phyloP scores from a whole-genome alignment of 2,329 filamentous ascomycete genomes.

The Teratosphaeriaceae sp. region DNA sequence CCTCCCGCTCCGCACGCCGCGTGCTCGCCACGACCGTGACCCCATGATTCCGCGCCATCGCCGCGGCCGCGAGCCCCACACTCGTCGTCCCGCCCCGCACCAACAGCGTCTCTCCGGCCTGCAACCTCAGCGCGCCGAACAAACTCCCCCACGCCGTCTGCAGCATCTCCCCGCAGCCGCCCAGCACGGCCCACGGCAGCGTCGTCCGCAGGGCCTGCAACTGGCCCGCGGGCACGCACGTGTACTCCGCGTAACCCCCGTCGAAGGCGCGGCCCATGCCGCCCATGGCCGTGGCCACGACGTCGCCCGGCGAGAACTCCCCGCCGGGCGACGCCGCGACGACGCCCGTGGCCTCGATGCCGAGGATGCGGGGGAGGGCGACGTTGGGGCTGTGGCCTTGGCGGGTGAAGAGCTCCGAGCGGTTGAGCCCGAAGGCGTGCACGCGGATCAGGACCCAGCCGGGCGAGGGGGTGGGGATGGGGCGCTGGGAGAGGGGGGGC shows the following conservation, averaged over 20 bases:
- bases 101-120: conserved; percentile 38
- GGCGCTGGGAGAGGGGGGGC: conserved; percentile 24
- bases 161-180: conserved; percentile 46
- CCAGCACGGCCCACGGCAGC: conserved; percentile 38
- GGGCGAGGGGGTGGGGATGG: conserved; percentile 33
- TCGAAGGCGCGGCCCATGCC: conserved; percentile 44
- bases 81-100: conserved; percentile 45
- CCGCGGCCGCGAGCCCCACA: conserved; percentile 42
- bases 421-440: conserved; percentile 42
- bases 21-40: conserved; percentile 37
- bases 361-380: conserved; percentile 39
- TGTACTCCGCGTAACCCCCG: conserved; percentile 46
- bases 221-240: conserved; percentile 36
- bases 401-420: conserved; percentile 42
- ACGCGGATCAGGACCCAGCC: conserved; percentile 38
- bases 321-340: conserved; percentile 32
- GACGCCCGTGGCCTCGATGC: conserved; percentile 41
- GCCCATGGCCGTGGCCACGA: conserved; percentile 45
- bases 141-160: conserved; percentile 45
- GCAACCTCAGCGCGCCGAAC: conserved; percentile 33
- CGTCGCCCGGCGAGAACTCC: conserved; percentile 33
- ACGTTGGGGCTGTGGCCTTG: conserved; percentile 39
- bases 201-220: conserved; percentile 33
- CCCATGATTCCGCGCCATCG: conserved; percentile 38
- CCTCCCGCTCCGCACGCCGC: conserved; percentile 30